Evolutionary conservation across 75 land plant genomes (phyloP).

Genomic region (Selaginella moellendorffii): DNA sequence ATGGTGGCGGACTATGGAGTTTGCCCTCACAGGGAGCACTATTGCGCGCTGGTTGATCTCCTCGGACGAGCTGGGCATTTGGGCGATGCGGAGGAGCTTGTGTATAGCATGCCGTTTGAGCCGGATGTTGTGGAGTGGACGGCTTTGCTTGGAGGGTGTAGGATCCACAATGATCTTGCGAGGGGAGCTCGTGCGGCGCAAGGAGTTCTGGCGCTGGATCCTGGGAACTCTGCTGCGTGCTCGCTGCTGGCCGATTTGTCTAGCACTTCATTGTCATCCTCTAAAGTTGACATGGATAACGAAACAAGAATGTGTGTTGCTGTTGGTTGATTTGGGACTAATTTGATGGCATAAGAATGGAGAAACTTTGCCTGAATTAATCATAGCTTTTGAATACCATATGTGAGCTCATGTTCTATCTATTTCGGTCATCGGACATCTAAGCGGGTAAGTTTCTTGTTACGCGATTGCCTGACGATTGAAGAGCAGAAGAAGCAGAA

Average conservation of each 20-base stretch:
- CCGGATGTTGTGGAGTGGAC: conserved; percentile 1
- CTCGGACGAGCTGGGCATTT: conserved; percentile 1
- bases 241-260: background rate
- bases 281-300: too few species aligned
- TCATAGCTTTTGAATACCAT: too few species aligned
- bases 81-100: background rate
- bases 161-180: background rate
- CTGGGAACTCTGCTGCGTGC: background rate
- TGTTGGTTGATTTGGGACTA: too few species aligned
- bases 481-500: too few species aligned
- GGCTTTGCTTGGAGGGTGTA: conserved; percentile 1
- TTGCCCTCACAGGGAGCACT: background rate
- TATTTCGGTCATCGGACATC: too few species aligned
- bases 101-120: background rate
- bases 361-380: too few species aligned
- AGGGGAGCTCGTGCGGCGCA: background rate
- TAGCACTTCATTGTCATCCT: too few species aligned
- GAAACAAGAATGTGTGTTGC: too few species aligned
- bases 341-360: too few species aligned
- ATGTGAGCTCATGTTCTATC: too few species aligned
- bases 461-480: too few species aligned
- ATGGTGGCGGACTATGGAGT: background rate
- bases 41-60: conserved; percentile 1
- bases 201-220: background rate
- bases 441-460: too few species aligned